phyloP scores from a whole-genome alignment of 2,329 filamentous ascomycete species.

The Bipolaris gigantea region DNA sequence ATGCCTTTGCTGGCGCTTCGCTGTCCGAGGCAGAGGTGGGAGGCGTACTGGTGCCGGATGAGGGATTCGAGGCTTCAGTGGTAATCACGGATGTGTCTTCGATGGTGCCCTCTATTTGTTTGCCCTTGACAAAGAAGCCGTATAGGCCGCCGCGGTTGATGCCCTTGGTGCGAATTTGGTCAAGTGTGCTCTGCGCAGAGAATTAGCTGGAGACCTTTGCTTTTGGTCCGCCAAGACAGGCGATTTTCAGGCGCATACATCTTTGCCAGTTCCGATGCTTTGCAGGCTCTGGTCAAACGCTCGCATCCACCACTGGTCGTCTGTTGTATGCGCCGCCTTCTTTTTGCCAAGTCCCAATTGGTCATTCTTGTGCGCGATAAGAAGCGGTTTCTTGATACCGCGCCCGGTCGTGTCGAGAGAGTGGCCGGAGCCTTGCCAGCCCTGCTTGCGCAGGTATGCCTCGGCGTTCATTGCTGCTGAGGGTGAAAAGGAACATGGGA shows the following conservation, averaged over 20 bases:
- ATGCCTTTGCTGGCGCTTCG: conserved; percentile 17
- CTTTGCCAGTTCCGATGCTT: conserved; percentile 52
- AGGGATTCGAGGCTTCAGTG: conserved; percentile 21
- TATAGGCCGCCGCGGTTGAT: conserved; percentile 66
- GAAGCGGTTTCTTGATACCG: conserved; percentile 80
- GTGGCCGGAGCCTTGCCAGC: conserved; percentile 88
- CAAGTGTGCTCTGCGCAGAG: conserved; percentile 59
- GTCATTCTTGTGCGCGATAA: conserved; percentile 81
- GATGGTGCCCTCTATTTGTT: conserved; percentile 73
- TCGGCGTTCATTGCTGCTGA: conserved; percentile 71
- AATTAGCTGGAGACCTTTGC: background rate
- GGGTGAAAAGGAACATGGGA: conserved; percentile 6
- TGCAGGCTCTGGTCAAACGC: conserved; percentile 91
- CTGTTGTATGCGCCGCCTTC: conserved; percentile 54
- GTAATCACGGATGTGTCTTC: conserved; percentile 26
- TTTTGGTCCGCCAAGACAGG: background rate
- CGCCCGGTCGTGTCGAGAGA: conserved; percentile 76
- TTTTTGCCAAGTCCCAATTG: conserved; percentile 80
- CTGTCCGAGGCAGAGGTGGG: conserved; percentile 33
- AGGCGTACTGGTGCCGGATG: conserved; percentile 30
- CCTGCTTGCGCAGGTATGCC: conserved; percentile 79
- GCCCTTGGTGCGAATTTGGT: conserved; percentile 51
- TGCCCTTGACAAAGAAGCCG: conserved; percentile 81
- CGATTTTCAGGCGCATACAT: conserved; percentile 16
- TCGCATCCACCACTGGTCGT: conserved; percentile 95